phyloP scores from a whole-genome alignment of 257 asterid species.

The Salvia miltiorrhiza region DNA sequence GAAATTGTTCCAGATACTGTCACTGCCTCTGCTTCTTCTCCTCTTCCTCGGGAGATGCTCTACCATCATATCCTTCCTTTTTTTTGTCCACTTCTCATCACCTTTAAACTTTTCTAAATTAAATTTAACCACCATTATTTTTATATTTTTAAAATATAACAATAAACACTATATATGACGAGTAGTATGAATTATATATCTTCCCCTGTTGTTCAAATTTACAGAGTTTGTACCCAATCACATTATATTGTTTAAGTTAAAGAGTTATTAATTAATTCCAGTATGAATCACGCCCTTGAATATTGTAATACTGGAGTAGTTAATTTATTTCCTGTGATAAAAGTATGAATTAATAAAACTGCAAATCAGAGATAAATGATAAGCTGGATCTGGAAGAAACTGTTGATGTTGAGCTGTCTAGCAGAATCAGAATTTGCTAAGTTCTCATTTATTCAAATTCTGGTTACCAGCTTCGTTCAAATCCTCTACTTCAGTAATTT shows the following conservation, averaged over 20 bases:
- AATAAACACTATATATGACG: no score
- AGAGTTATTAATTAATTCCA: no score
- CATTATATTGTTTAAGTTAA: no score
- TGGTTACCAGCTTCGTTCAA: constrained; percentile 17
- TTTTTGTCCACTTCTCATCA: no score
- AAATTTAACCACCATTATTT: no score
- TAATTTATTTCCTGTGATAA: background rate
- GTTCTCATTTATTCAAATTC: constrained; percentile 11
- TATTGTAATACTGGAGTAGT: background rate
- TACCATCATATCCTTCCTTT: background rate
- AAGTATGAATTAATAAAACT: background rate
- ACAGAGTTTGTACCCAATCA: no score
- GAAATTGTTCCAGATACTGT: constrained; percentile 20
- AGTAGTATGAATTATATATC: no score
- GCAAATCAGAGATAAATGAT: background rate
- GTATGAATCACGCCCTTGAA: background rate
- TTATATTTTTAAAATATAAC: no score
- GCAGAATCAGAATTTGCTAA: constrained; percentile 16
- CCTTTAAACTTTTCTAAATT: no score
- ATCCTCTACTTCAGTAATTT: constrained; percentile 5
- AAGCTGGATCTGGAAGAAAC: background rate
- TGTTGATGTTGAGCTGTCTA: constrained; percentile 25
- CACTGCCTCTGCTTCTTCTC: background rate
- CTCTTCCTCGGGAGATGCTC: background rate
- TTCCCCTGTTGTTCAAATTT: no score